These are phyloP conservation scores for Xylaria digitata DNA, from an alignment of 2,329 filamentous ascomycete genomes.

Conservation along the genomic window DNA sequence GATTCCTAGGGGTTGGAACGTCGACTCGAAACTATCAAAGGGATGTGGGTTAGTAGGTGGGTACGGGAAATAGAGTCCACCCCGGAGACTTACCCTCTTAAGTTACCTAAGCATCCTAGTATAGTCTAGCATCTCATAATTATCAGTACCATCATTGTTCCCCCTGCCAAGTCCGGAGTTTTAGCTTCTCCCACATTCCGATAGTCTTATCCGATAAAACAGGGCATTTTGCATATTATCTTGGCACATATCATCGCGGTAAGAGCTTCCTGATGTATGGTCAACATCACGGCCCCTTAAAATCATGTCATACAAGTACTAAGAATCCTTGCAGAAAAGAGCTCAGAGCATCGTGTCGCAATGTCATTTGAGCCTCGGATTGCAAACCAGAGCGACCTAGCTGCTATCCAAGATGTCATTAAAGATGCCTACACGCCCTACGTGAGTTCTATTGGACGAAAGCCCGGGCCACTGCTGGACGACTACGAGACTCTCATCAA, in stretches of 20 bases:
- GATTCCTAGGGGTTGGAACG: slow-evolving; percentile 4
- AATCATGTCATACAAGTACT: background rate
- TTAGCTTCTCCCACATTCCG: slow-evolving; percentile 11
- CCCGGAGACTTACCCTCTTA: background rate
- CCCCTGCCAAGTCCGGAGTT: background rate
- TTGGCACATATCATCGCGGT: background rate
- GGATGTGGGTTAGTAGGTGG: background rate
- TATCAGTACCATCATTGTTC: too few relatives aligned
- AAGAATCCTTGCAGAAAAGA: background rate
- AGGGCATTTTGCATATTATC: background rate
- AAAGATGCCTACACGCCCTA: slow-evolving; percentile 28
- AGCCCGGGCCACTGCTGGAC: slow-evolving; percentile 31
- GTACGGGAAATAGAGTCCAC: background rate
- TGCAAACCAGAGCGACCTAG: slow-evolving; percentile 12
- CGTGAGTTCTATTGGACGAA: slow-evolving; percentile 22
- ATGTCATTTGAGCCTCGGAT: slow-evolving; percentile 20
- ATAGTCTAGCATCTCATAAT: background rate
- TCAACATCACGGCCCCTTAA: background rate
- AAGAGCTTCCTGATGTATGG: background rate
- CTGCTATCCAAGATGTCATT: slow-evolving; percentile 17
- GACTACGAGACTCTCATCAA: slow-evolving; percentile 27
- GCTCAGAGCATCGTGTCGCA: background rate
- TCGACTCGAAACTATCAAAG: slow-evolving; percentile 4
- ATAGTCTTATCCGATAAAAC: slow-evolving; percentile 9
- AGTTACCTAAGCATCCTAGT: slow-evolving; percentile 12